Conservation (phyloP, 495 filamentous ascomycete genomes). For the Penicillium roqueforti region DNA sequence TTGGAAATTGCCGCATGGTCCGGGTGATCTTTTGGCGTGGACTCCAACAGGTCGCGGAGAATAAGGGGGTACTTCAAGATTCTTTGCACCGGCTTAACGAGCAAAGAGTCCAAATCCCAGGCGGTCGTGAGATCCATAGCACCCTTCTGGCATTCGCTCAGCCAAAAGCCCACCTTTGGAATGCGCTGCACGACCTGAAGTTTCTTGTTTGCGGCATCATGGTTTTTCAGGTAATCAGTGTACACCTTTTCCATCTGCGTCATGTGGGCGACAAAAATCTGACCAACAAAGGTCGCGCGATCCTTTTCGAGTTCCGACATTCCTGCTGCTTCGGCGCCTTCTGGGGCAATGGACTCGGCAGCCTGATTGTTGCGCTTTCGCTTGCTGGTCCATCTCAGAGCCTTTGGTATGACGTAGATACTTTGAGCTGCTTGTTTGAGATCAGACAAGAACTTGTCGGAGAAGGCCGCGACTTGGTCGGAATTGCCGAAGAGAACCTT, state of each 20-base stretch:
- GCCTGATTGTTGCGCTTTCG: slow-evolving; percentile 41
- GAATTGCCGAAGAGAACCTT: slow-evolving; percentile 88
- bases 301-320: slow-evolving; percentile 66
- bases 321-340: slow-evolving; percentile 22
- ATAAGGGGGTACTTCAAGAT: slow-evolving; percentile 89
- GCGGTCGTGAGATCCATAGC: slow-evolving; percentile 85
- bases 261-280: slow-evolving; percentile 70
- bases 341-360: slow-evolving; percentile 14
- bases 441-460: slow-evolving; percentile 67
- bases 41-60: slow-evolving; percentile 68
- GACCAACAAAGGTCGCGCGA: slow-evolving; percentile 68
- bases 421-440: slow-evolving; percentile 71
- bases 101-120: slow-evolving; percentile 88
- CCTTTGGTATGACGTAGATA: slow-evolving; percentile 63
- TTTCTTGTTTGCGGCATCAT: slow-evolving; percentile 76
- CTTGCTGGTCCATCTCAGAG: slow-evolving; percentile 53
- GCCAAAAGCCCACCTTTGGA: slow-evolving; percentile 77
- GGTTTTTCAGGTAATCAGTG: slow-evolving; percentile 79
- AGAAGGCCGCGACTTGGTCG: slow-evolving; percentile 79
- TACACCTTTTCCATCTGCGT: slow-evolving; percentile 79
- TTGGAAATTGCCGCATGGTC: slow-evolving; percentile 64
- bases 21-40: slow-evolving; percentile 76
- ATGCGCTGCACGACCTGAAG: slow-evolving; percentile 68
- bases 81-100: slow-evolving; percentile 94
- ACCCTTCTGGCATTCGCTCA: slow-evolving; percentile 82